Evolutionary conservation across 108 stramenopile genomes (phyloP).

Genomic region (Phaeodactylum tricornutum): DNA sequence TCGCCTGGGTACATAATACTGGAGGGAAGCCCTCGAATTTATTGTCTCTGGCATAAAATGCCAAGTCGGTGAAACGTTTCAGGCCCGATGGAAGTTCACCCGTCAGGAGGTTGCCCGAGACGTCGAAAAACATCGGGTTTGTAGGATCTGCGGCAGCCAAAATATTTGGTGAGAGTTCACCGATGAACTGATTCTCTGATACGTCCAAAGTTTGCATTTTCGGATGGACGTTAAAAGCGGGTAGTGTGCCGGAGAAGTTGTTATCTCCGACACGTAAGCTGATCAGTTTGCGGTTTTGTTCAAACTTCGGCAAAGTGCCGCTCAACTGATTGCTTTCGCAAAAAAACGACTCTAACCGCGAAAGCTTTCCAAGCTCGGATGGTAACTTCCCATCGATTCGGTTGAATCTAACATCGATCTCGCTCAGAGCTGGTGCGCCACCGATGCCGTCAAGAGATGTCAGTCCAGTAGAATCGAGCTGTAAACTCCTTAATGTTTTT

Average conservation of each 20-base stretch:
- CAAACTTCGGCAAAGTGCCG: slow-evolving; percentile 1
- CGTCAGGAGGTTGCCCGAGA: slow-evolving; percentile 28
- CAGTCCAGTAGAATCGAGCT: slow-evolving; percentile 66
- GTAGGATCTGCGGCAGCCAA: not conserved
- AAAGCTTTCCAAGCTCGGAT: not conserved
- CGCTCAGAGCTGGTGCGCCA: slow-evolving; percentile 35
- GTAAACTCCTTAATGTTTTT: slow-evolving; percentile 43
- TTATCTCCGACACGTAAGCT: slow-evolving; percentile 2
- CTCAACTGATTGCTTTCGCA: not conserved
- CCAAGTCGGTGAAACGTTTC: slow-evolving; percentile 18
- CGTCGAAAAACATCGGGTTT: not conserved
- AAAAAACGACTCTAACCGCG: not conserved
- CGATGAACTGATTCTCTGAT: not conserved
- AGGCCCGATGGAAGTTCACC: slow-evolving; percentile 37
- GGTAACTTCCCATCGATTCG: slow-evolving; percentile 50
- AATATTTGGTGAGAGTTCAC: not conserved
- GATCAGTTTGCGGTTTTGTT: slow-evolving; percentile 1
- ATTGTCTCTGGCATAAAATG: slow-evolving; percentile 20
- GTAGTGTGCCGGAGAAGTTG: slow-evolving; percentile 1
- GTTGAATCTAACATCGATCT: slow-evolving; percentile 77
- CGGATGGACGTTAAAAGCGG: slow-evolving; percentile 4
- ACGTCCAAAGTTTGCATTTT: not conserved
- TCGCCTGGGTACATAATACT: slow-evolving; percentile 18
- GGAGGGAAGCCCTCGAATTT: slow-evolving; percentile 11
- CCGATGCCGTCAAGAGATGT: slow-evolving; percentile 56